phyloP scores from a whole-genome alignment of 192 early-diverging fungal species.

The Linnemannia hyalina region DNA sequence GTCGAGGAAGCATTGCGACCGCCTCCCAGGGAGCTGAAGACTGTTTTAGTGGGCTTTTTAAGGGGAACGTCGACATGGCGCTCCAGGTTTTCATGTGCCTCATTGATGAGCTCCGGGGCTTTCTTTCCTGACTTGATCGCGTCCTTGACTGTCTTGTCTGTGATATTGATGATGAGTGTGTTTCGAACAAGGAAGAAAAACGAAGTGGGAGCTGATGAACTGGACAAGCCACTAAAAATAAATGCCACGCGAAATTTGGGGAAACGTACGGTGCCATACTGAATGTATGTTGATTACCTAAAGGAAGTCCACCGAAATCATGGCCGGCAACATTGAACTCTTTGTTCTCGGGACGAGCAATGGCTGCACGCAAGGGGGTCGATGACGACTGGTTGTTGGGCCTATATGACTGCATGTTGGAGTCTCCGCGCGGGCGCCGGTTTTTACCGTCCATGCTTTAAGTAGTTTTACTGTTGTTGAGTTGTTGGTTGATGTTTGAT shows the following conservation, averaged over 20 bases:
- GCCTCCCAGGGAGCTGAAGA: constrained; percentile 36
- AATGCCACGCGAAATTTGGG: no score
- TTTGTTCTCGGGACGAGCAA: constrained; percentile 20
- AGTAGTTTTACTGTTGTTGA: not conserved
- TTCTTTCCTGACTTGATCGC: constrained; percentile 7
- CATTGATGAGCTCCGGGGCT: constrained; percentile 13
- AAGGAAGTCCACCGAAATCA: constrained; percentile 27
- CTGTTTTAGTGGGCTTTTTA: constrained; percentile 7
- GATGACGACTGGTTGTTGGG: not conserved
- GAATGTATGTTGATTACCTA: not conserved
- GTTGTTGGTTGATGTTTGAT: not conserved
- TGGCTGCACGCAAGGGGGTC: constrained; percentile 17
- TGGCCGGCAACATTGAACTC: constrained; percentile 30
- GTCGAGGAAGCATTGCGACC: constrained; percentile 16
- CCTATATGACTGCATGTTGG: constrained; percentile 31
- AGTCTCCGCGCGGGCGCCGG: constrained; percentile 13
- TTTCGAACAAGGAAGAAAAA: not conserved
- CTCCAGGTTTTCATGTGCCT: not conserved
- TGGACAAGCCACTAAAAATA: no score
- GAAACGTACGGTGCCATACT: no score
- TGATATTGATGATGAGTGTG: not conserved
- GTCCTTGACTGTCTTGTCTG: constrained; percentile 21
- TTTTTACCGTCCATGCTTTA: not conserved
- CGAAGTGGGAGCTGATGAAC: no score
- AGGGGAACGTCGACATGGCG: constrained; percentile 24